Evolutionary conservation across 371 early-diverging fungal genomes (phyloP).

Genomic region (Rhizomucor miehei): DNA sequence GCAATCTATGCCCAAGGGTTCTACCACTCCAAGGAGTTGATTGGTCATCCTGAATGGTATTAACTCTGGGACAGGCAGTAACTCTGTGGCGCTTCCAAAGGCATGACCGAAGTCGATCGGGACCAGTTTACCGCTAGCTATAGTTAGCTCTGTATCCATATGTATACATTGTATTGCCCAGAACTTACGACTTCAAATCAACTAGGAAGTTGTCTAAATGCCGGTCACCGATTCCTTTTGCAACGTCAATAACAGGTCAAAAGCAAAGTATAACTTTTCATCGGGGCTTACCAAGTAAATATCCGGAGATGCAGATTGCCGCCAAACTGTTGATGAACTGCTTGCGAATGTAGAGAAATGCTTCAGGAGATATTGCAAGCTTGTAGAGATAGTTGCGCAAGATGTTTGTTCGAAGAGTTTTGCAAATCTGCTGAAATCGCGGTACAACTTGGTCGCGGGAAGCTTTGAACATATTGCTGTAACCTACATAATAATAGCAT

Average conservation of each 20-base stretch:
- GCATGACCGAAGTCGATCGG: conserved; percentile 78
- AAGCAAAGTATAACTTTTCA: background rate
- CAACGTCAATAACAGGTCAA: background rate
- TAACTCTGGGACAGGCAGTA: conserved; percentile 67
- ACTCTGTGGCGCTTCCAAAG: conserved; percentile 71
- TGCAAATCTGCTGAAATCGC: conserved; percentile 35
- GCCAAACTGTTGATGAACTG: conserved; percentile 62
- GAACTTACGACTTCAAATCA: conserved; percentile 47
- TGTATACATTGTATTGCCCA: background rate
- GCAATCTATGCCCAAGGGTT: conserved; percentile 57
- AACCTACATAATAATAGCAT: conserved; percentile 27
- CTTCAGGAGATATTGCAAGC: conserved; percentile 63
- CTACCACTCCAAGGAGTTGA: conserved; percentile 51
- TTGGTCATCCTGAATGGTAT: conserved; percentile 67
- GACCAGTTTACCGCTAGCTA: conserved; percentile 53
- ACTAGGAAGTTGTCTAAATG: conserved; percentile 70
- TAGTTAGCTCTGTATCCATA: background rate
- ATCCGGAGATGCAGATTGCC: conserved; percentile 59
- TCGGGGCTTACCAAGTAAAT: conserved; percentile 53
- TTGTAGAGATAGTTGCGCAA: conserved; percentile 46
- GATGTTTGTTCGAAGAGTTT: conserved; percentile 31
- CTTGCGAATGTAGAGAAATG: conserved; percentile 56
- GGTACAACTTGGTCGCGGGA: conserved; percentile 40
- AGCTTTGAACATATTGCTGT: conserved; percentile 51
- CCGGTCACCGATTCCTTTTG: conserved; percentile 65